Percentiles rank a stretch among this genome's conserved stretches.
phyloP scores from a whole-genome alignment of 1,284 basidiomycete genomes.

The Omphalotus olearius region DNA sequence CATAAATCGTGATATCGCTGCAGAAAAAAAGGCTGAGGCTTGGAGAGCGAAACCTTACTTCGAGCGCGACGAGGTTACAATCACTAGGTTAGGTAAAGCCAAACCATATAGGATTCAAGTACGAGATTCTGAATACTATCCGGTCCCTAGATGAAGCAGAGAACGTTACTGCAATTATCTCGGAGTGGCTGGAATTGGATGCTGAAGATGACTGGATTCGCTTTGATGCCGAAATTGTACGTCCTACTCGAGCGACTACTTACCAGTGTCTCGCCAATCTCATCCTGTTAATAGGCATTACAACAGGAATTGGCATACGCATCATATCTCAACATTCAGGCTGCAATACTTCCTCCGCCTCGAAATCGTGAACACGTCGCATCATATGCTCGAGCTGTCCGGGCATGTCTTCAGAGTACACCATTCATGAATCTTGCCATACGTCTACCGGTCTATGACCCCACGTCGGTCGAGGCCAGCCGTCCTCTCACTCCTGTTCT shows the following conservation, averaged over 20 bases:
- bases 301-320: conserved; percentile 93
- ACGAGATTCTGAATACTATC: background rate
- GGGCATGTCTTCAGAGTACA: conserved; percentile 66
- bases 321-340: conserved; percentile 84
- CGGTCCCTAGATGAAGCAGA: conserved; percentile 74
- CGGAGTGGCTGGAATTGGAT: conserved; percentile 96
- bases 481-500: conserved; percentile 32
- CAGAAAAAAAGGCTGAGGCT: conserved; percentile 75
- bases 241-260: conserved; percentile 20
- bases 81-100: conserved; percentile 74
- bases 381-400: conserved; percentile 90
- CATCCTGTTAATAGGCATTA: conserved; percentile 60
- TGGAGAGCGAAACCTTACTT: conserved; percentile 88
- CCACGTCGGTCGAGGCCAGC: conserved; percentile 31
- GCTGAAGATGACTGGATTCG: conserved; percentile 91
- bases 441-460: conserved; percentile 81
- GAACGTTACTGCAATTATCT: conserved; percentile 71
- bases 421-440: conserved; percentile 78
- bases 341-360: conserved; percentile 87
- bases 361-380: conserved; percentile 81
- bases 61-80: conserved; percentile 81
- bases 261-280: background rate
- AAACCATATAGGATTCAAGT: background rate
- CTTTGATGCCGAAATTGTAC: conserved; percentile 91
- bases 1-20: conserved; percentile 34